Evolutionary conservation across 2,329 filamentous ascomycete genomes (phyloP).

Genomic region (Paraphoma chrysanthemicola): DNA sequence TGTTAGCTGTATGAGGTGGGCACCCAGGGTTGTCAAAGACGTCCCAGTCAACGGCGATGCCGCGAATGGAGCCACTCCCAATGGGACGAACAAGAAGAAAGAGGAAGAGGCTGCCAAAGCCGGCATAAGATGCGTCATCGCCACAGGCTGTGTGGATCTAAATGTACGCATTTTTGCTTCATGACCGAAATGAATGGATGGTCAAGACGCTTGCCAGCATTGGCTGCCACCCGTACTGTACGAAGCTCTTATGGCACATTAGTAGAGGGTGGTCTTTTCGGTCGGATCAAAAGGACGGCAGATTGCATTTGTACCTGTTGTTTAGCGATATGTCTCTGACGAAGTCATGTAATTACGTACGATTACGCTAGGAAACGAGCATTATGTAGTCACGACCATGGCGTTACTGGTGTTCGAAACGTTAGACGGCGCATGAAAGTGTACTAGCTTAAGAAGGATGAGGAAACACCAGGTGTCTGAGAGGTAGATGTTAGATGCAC

Average conservation of each 20-base stretch:
- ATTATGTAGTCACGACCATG: neutral
- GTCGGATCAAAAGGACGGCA: neutral
- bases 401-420: no score
- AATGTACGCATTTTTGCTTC: slow-evolving; percentile 80
- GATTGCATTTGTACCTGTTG: neutral
- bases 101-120: slow-evolving; percentile 59
- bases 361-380: neutral
- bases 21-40: slow-evolving; percentile 75
- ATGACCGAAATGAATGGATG: slow-evolving; percentile 21
- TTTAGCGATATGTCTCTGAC: neutral
- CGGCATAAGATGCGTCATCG: slow-evolving; percentile 83
- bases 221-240: neutral
- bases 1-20: slow-evolving; percentile 86
- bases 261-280: neutral
- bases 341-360: neutral
- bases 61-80: slow-evolving; percentile 51
- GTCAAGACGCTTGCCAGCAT: neutral
- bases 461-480: no score
- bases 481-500: no score
- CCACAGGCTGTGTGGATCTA: slow-evolving; percentile 84
- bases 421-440: no score
- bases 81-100: slow-evolving; percentile 60
- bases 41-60: slow-evolving; percentile 50
- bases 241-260: neutral
- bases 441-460: no score